phyloP scores from a whole-genome alignment of 108 stramenopile genomes.

The Pseudonitzschia multiseries region DNA sequence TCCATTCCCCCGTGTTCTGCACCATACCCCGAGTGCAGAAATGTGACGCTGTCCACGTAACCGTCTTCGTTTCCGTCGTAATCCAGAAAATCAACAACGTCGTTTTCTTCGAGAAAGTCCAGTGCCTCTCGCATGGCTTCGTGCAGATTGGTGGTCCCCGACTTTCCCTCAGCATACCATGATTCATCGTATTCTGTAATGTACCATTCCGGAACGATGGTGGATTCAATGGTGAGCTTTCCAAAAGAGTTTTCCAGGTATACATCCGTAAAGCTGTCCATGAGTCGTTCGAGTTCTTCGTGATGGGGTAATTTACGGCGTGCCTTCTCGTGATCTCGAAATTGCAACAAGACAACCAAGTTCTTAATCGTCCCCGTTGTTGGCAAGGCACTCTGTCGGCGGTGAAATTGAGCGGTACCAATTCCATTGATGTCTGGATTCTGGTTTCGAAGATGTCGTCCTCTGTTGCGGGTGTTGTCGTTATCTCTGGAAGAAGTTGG shows the following conservation, averaged over 20 bases:
- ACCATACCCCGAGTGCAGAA: constrained; percentile 74
- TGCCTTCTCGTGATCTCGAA: constrained; percentile 30
- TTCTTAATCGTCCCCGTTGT: constrained; percentile 27
- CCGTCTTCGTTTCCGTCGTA: constrained; percentile 48
- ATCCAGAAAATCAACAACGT: constrained; percentile 21
- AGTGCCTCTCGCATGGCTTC: constrained; percentile 19
- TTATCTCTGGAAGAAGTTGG: not conserved
- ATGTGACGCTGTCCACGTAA: constrained; percentile 53
- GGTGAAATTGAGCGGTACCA: not conserved
- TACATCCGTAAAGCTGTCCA: constrained; percentile 15
- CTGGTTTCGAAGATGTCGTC: not conserved
- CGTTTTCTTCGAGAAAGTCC: constrained; percentile 21
- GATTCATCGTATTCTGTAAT: constrained; percentile 19
- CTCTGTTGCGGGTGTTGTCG: not conserved
- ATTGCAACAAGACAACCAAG: constrained; percentile 33
- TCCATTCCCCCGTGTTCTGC: constrained; percentile 68
- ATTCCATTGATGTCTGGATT: not conserved
- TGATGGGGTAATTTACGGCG: constrained; percentile 20
- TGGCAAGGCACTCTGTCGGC: not conserved
- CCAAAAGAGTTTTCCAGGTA: constrained; percentile 40
- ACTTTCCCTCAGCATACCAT: constrained; percentile 21
- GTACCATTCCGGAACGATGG: constrained; percentile 30
- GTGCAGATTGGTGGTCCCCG: constrained; percentile 2
- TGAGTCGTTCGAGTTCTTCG: not conserved
- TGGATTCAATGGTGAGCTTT: constrained; percentile 33